Evolutionary conservation across 352 stramenopile species (phyloP).

Genomic region (Globisporangium splendens): DNA sequence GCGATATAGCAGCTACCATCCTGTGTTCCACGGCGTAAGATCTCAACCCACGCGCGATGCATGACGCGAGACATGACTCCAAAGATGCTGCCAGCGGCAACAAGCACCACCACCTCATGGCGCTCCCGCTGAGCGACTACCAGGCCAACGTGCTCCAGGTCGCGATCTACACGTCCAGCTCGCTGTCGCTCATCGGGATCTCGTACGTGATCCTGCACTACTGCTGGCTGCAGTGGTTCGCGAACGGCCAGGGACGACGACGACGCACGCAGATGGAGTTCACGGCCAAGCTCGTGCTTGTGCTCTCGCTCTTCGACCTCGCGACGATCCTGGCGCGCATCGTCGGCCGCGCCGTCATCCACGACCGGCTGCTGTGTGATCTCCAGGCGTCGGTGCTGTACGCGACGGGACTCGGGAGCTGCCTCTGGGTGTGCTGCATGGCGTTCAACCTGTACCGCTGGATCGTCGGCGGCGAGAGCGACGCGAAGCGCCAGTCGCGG

Average conservation of each 20-base stretch:
- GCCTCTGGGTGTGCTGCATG: constrained; percentile 75
- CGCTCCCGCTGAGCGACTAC: constrained; percentile 17
- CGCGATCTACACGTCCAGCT: constrained; percentile 36
- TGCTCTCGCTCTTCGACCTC: constrained; percentile 73
- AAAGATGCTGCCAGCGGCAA: constrained; percentile 10
- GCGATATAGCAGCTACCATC: no score
- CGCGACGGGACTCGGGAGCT: constrained; percentile 47
- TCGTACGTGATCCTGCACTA: constrained; percentile 68
- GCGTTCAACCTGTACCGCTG: constrained; percentile 80
- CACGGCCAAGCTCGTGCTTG: constrained; percentile 60
- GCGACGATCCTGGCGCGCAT: constrained; percentile 46
- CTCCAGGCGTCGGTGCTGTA: constrained; percentile 62
- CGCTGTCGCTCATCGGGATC: constrained; percentile 57
- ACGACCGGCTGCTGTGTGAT: constrained; percentile 40
- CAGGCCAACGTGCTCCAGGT: constrained; percentile 37
- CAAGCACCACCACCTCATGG: neutral
- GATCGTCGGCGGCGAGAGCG: constrained; percentile 69
- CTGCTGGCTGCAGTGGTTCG: constrained; percentile 38
- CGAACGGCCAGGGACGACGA: constrained; percentile 5
- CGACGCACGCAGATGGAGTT: constrained; percentile 46
- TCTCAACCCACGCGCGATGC: neutral
- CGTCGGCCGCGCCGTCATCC: constrained; percentile 43
- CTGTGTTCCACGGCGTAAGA: no score
- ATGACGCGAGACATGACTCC: constrained; percentile 1
- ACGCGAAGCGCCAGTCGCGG: constrained; percentile 55